Percentiles rank a stretch among this genome's conserved stretches.
phyloP scores from a whole-genome alignment of 2,329 filamentous ascomycete species.

The Eutypella sp. region DNA sequence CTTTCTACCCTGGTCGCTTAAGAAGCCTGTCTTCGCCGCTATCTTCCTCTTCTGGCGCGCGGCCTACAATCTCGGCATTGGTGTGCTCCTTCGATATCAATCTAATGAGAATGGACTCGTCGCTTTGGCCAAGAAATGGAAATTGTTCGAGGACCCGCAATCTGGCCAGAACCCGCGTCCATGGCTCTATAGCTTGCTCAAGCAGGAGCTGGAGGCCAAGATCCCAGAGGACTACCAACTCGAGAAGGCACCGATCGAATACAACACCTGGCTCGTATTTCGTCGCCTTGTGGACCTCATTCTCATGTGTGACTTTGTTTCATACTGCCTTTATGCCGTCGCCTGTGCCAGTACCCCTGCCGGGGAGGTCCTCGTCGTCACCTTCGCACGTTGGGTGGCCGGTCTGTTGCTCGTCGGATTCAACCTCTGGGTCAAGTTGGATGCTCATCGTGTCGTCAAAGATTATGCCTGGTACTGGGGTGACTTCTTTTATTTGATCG shows the following conservation, averaged over 20 bases:
- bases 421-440: slow-evolving; percentile 97
- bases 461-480: slow-evolving; percentile 99
- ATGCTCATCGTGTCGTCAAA: slow-evolving; percentile 95
- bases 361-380: slow-evolving; percentile 66
- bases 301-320: slow-evolving; percentile 97
- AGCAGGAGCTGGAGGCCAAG: slow-evolving; percentile 88
- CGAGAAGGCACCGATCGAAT: slow-evolving; percentile 88
- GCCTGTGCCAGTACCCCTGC: slow-evolving; percentile 74
- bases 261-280: slow-evolving; percentile 98
- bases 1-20: slow-evolving; percentile 62
- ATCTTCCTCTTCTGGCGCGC: slow-evolving; percentile 90
- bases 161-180: slow-evolving; percentile 80
- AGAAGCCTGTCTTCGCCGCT: slow-evolving; percentile 72
- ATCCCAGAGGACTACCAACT: slow-evolving; percentile 92
- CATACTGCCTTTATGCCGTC: slow-evolving; percentile 92
- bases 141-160: slow-evolving; percentile 78
- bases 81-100: slow-evolving; percentile 80
- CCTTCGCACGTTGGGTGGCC: slow-evolving; percentile 68
- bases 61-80: slow-evolving; percentile 91
- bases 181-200: slow-evolving; percentile 76
- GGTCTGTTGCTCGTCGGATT: slow-evolving; percentile 80
- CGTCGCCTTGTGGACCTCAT: slow-evolving; percentile 93
- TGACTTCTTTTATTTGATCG: slow-evolving; percentile 97
- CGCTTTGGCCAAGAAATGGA: slow-evolving; percentile 79
- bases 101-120: slow-evolving; percentile 84